Conservation (phyloP, 2,329 filamentous ascomycete species). For the Cladosporium sp. region DNA sequence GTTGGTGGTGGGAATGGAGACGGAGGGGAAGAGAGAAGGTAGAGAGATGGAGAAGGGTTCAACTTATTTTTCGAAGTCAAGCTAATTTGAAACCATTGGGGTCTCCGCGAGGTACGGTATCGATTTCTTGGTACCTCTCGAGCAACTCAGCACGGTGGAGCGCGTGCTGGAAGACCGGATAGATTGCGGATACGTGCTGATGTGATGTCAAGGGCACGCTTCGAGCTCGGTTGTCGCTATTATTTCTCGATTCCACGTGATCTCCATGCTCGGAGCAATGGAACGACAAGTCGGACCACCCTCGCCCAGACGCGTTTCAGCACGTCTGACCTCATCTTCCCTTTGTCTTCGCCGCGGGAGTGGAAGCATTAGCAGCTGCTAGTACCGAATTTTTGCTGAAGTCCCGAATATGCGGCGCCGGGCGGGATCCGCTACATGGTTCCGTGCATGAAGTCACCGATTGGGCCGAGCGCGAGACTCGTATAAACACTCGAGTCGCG, state of each 20-base stretch:
- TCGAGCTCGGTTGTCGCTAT: not conserved
- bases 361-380: not conserved
- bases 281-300: not conserved
- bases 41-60: not conserved
- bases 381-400: not conserved
- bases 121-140: constrained; percentile 6
- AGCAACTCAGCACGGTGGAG: constrained; percentile 4
- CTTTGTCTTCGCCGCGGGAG: constrained; percentile 1
- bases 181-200: constrained; percentile 2
- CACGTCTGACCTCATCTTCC: not conserved
- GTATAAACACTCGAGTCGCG: not conserved
- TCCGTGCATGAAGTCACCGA: not conserved
- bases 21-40: not conserved
- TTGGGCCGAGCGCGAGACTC: not conserved
- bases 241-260: not conserved
- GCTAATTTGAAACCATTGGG: constrained; percentile 1
- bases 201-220: constrained; percentile 8
- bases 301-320: not conserved
- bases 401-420: not conserved
- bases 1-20: not conserved
- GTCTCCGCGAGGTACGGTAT: constrained; percentile 3
- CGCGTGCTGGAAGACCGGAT: not conserved
- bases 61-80: constrained; percentile 13
- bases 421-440: not conserved
- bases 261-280: not conserved